Conservation (phyloP, 805 yeast species). For the Barnettozyma californica region DNA sequence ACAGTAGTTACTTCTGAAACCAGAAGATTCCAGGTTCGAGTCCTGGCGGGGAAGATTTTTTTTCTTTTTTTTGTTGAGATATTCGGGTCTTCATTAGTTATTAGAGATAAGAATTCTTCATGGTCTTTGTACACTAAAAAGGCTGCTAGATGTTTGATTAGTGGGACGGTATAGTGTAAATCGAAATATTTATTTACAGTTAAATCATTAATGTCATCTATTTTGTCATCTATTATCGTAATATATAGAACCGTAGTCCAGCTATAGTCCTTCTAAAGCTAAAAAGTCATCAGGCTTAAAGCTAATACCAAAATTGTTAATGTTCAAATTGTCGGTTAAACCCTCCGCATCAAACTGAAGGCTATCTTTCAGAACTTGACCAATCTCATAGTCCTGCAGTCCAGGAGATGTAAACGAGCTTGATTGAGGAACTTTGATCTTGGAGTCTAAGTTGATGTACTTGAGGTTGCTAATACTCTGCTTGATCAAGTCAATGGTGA, state of each 20-base stretch:
- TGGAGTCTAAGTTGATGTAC: conserved; percentile 16
- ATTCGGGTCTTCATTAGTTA: no score
- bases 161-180: no score
- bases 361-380: conserved; percentile 6
- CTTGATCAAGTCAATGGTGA: conserved; percentile 20
- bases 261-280: conserved; percentile 7
- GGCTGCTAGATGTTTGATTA: no score
- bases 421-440: not conserved
- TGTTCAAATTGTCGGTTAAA: not conserved
- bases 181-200: no score
- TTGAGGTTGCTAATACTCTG: conserved; percentile 19
- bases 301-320: not conserved
- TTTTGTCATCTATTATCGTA: not conserved
- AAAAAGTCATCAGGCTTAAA: conserved; percentile 13
- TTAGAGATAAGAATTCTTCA: no score
- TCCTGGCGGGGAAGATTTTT: conserved; percentile 31
- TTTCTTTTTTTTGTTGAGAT: no score
- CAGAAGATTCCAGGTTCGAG: conserved; percentile 33
- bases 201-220: not conserved
- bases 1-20: conserved; percentile 36
- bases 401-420: not conserved
- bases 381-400: not conserved
- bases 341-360: conserved; percentile 1
- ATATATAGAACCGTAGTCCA: not conserved
- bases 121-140: no score